Evolutionary conservation across 2,329 filamentous ascomycete species (phyloP).

Genomic region (Apiospora aurea): DNA sequence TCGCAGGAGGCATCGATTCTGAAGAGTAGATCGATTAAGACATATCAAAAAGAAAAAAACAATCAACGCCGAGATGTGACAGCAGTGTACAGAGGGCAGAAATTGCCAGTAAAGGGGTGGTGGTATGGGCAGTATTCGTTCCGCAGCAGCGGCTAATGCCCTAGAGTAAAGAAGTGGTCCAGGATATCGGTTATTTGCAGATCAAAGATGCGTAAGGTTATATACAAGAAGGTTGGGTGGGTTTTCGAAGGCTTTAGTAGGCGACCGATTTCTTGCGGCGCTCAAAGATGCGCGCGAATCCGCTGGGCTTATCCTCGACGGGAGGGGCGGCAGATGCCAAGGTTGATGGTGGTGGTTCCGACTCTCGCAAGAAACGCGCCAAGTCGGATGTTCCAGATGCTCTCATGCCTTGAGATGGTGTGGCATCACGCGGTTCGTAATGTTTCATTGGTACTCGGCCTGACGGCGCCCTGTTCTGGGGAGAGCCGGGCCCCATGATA

Average conservation of each 20-base stretch:
- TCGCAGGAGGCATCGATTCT: neutral
- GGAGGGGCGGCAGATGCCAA: constrained; percentile 38
- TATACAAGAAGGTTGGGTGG: neutral
- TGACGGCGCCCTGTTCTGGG: constrained; percentile 32
- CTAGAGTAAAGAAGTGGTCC: neutral
- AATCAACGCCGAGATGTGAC: neutral
- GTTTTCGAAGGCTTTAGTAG: constrained; percentile 32
- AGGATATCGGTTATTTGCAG: constrained; percentile 6
- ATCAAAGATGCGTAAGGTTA: neutral
- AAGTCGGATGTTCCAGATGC: constrained; percentile 75
- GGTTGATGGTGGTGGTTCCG: constrained; percentile 63
- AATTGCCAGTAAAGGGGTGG: neutral
- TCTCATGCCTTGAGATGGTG: constrained; percentile 49
- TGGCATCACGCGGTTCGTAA: constrained; percentile 61
- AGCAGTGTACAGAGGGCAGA: neutral
- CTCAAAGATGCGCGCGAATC: constrained; percentile 57
- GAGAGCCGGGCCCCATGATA: constrained; percentile 33
- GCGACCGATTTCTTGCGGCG: constrained; percentile 56
- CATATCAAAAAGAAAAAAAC: neutral
- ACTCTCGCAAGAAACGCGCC: constrained; percentile 75
- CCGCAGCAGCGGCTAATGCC: neutral
- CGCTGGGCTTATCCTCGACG: constrained; percentile 46
- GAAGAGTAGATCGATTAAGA: neutral
- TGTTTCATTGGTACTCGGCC: constrained; percentile 61
- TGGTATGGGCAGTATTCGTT: too few relatives aligned